Evolutionary conservation across 2,329 filamentous ascomycete genomes (phyloP).

Genomic region (Colletotrichum orbiculare): DNA sequence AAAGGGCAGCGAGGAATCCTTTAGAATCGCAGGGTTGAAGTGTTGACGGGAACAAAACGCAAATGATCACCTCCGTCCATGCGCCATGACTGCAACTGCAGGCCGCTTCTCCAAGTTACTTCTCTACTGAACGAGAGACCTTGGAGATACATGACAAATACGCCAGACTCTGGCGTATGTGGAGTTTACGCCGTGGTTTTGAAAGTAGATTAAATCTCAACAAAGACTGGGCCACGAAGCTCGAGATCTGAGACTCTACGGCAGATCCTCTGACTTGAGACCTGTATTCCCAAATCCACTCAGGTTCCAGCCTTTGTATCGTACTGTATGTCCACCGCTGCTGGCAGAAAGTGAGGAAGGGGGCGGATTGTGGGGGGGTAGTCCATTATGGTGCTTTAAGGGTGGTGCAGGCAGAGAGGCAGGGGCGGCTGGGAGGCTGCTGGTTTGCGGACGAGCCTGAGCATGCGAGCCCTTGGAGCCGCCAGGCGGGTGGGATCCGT

Average conservation of each 20-base stretch:
- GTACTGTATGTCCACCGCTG: constrained; percentile 39
- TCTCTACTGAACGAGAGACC: constrained; percentile 34
- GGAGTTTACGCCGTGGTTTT: no score
- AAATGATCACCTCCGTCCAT: background rate
- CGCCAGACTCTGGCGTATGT: constrained; percentile 30
- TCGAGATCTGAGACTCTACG: constrained; percentile 38
- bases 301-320: constrained; percentile 53
- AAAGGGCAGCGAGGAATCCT: no score
- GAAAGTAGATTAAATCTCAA: no score
- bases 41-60: constrained; percentile 7
- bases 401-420: constrained; percentile 50
- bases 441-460: constrained; percentile 22
- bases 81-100: background rate
- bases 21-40: no score
- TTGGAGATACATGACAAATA: background rate
- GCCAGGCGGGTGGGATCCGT: constrained; percentile 19
- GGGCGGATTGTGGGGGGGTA: constrained; percentile 48
- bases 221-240: background rate
- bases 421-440: constrained; percentile 51
- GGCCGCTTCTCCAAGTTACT: constrained; percentile 26
- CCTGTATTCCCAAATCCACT: constrained; percentile 54
- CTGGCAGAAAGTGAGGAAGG: constrained; percentile 42
- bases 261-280: constrained; percentile 47
- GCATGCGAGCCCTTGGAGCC: constrained; percentile 8
- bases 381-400: constrained; percentile 43